Percentiles rank a stretch among this genome's conserved stretches.
Evolutionary conservation across 805 yeast genomes (phyloP).

Genomic region (Ogataea nitratoaversa): DNA sequence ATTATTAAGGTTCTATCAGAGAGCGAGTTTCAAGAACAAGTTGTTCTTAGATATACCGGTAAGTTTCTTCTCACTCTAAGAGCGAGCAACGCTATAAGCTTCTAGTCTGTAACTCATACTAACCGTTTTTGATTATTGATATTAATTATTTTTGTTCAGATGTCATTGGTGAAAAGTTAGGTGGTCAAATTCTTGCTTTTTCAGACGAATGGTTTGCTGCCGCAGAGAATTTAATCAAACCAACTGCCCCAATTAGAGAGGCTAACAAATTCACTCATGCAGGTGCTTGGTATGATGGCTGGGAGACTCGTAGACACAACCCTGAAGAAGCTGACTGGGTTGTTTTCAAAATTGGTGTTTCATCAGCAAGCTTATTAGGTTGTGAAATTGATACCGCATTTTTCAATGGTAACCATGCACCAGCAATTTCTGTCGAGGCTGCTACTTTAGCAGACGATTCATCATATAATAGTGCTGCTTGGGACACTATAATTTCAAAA

Average conservation of each 20-base stretch:
- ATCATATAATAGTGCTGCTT: slow-evolving; percentile 35
- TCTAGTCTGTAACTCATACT: no score
- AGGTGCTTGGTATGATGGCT: slow-evolving; percentile 98
- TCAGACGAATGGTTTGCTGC: slow-evolving; percentile 96
- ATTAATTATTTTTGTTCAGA: no score
- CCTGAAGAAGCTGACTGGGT: slow-evolving; percentile 85
- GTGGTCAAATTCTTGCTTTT: slow-evolving; percentile 64
- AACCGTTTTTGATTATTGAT: no score
- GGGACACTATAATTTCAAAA: slow-evolving; percentile 71
- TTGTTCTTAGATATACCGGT: slow-evolving; percentile 53
- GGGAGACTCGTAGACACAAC: slow-evolving; percentile 98
- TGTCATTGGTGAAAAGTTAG: slow-evolving; percentile 79
- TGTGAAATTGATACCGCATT: slow-evolving; percentile 91
- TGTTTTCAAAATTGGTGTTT: slow-evolving; percentile 74
- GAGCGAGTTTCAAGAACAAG: slow-evolving; percentile 40
- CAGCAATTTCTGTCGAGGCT: slow-evolving; percentile 82
- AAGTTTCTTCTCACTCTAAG: no score
- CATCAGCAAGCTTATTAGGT: slow-evolving; percentile 73
- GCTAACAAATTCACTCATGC: slow-evolving; percentile 72
- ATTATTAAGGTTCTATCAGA: slow-evolving; percentile 12
- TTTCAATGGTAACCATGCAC: slow-evolving; percentile 95
- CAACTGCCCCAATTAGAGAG: slow-evolving; percentile 76
- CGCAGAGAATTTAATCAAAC: slow-evolving; percentile 81
- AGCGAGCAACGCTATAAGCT: no score
- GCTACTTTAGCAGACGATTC: slow-evolving; percentile 34